Evolutionary conservation across 352 stramenopile species (phyloP).

Genomic region (Pythium diclinum): DNA sequence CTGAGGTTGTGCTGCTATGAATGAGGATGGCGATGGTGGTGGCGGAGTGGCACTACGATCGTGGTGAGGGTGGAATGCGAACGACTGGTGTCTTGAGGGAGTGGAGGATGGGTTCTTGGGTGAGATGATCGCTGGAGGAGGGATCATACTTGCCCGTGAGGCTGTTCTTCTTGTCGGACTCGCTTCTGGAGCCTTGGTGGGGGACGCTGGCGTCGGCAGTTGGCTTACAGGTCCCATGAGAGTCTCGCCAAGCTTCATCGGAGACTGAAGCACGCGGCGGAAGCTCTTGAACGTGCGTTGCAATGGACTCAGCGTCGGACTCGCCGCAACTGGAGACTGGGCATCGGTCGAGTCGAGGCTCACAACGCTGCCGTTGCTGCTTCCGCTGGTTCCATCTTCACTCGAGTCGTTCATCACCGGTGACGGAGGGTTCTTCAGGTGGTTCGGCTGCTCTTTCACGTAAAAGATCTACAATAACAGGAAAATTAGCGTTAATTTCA

Average conservation of each 20-base stretch:
- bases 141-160: constrained; percentile 20
- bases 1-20: not conserved
- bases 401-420: constrained; percentile 38
- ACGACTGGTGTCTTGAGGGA: constrained; percentile 2
- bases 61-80: not conserved
- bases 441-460: constrained; percentile 36
- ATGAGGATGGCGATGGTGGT: not conserved
- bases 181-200: constrained; percentile 7
- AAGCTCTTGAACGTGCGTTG: constrained; percentile 65
- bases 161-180: constrained; percentile 1
- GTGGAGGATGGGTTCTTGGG: not conserved
- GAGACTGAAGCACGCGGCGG: constrained; percentile 30
- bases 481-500: not conserved
- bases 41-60: not conserved
- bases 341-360: constrained; percentile 15
- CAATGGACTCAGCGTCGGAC: constrained; percentile 26
- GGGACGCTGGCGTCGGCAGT: constrained; percentile 6
- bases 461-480: constrained; percentile 38
- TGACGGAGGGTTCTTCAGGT: constrained; percentile 43
- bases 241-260: constrained; percentile 17
- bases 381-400: constrained; percentile 39
- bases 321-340: not conserved
- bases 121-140: constrained; percentile 16
- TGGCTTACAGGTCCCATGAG: not conserved
- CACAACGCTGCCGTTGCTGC: constrained; percentile 11